Conservation (phyloP, 495 filamentous ascomycete genomes). For the Parmelia sp. region DNA sequence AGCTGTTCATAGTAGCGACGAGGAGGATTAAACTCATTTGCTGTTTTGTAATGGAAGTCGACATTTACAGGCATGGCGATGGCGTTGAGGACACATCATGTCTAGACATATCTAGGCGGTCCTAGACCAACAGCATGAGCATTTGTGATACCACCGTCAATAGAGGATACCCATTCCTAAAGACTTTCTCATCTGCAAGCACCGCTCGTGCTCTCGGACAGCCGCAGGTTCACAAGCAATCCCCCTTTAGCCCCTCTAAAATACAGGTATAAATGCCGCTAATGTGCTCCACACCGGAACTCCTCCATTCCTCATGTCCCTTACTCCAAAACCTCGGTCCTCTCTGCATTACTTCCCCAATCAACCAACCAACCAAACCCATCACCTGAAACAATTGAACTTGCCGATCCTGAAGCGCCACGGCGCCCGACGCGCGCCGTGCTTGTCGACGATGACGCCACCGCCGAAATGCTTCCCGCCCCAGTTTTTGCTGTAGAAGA, state of each 20-base stretch:
- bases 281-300: neutral
- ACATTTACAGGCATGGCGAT: conserved; percentile 6
- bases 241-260: neutral
- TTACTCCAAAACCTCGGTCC: neutral
- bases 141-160: conserved; percentile 1
- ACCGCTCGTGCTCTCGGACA: neutral
- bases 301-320: neutral
- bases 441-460: conserved; percentile 35
- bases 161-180: neutral
- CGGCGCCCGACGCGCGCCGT: conserved; percentile 33
- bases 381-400: conserved; percentile 31
- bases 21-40: conserved; percentile 14
- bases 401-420: conserved; percentile 34
- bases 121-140: neutral
- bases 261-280: neutral
- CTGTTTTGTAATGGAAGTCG: neutral
- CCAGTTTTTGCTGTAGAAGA: conserved; percentile 19
- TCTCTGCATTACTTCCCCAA: neutral
- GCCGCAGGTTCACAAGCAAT: too few species aligned
- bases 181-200: neutral
- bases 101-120: neutral
- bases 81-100: conserved; percentile 4
- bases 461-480: conserved; percentile 26
- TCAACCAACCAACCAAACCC: neutral
- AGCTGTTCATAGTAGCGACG: conserved; percentile 17